Base-by-base conservation (phyloP, 1,139 yeast genomes). In the Yamadazyma kanchanaburiensis region DNA sequence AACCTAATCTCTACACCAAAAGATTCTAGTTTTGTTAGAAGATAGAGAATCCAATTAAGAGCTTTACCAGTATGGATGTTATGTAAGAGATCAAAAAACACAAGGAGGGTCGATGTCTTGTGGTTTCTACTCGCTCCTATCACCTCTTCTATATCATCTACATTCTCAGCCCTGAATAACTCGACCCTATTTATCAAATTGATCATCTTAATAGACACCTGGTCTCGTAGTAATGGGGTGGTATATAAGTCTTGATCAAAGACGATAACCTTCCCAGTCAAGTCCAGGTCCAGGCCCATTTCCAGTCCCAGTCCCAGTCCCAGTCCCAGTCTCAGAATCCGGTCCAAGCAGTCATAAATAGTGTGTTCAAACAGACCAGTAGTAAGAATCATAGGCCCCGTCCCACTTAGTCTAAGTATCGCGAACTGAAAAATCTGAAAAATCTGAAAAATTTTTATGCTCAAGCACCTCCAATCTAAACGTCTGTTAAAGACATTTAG, bases 61-160 rank as follows among this genome's bases (percentile, higher is more conserved):
- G 12, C 15, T 12, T 24, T 21, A 11, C 28, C 28, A 8, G 22
- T 14, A 6, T 23, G 21, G 12, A 26, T 12, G 7, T 18, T 10
- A 10, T 18, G 20, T 22, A 36, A 33, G 19, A 27, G 18, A 21
- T 32, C 40, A 21, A 42, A 33, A 19, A 40, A 24, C n/a, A 42
- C 40, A 27, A 38, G 38, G 18, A n/a, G n/a, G n/a, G n/a, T n/a
- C n/a, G n/a, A n/a, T n/a, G n/a, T n/a, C n/a, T n/a, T n/a, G n/a
- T n/a, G n/a, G n/a, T n/a, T n/a, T n/a, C n/a, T n/a, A n/a, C 19
- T 14, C 7, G 14, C 13, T 2, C 10, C 13, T 21, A 34, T 24
- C 15, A 42, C 14, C 11, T 26, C 30, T 16, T 21, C 29, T 5
- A 43, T 15, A 14, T 43, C 48, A 4, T 24, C 20, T 10, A 32